Evolutionary conservation across 805 yeast genomes (phyloP).

Genomic region (Babjeviella inositovora): DNA sequence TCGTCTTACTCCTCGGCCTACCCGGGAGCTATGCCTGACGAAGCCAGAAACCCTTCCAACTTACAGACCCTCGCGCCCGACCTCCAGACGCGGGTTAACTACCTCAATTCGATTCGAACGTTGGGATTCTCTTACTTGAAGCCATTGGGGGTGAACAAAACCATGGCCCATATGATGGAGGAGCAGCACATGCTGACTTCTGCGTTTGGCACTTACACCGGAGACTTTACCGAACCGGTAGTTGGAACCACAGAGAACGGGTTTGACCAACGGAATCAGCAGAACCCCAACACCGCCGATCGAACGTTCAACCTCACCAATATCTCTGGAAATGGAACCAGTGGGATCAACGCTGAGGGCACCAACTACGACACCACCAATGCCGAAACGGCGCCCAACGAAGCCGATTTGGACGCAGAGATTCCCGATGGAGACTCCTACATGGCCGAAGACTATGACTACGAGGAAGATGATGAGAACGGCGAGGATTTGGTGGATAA

Average conservation of each 20-base stretch:
- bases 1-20: constrained; percentile 35
- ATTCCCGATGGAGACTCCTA: constrained; percentile 23
- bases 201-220: constrained; percentile 7
- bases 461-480: constrained; percentile 11
- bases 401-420: constrained; percentile 26
- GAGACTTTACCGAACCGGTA: constrained; percentile 8
- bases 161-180: constrained; percentile 22
- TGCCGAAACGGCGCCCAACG: background rate
- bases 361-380: constrained; percentile 1
- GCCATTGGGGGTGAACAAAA: constrained; percentile 46
- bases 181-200: constrained; percentile 7
- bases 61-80: background rate
- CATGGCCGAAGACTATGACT: constrained; percentile 14
- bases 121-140: constrained; percentile 30
- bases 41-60: constrained; percentile 3
- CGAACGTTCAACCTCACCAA: constrained; percentile 1
- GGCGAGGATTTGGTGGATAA: no score
- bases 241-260: constrained; percentile 4
- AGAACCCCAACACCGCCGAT: constrained; percentile 6
- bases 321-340: constrained; percentile 1
- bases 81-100: background rate
- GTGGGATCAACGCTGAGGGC: constrained; percentile 2
- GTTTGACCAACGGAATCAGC: constrained; percentile 1
- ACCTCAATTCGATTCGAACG: constrained; percentile 15
- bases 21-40: constrained; percentile 13